Conservation (phyloP, 2,329 filamentous ascomycete species). For the Sarocladium brachiariae region DNA sequence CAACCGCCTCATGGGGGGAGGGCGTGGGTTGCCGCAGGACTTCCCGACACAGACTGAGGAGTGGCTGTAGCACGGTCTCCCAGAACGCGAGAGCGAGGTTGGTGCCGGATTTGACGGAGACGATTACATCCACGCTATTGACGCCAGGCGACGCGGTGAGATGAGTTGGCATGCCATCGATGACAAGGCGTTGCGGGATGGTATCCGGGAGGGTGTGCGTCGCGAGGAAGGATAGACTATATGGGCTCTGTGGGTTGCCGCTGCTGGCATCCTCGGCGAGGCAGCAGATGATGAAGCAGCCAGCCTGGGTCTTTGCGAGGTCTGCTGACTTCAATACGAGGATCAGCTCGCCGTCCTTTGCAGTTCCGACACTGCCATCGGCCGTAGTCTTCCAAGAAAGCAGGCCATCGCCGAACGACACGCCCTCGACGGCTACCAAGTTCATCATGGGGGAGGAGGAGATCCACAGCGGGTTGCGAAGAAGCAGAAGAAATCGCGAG, state of each 20-base stretch:
- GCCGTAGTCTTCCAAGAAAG: constrained; percentile 22
- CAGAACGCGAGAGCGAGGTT: constrained; percentile 51
- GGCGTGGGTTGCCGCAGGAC: not conserved
- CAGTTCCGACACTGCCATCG: constrained; percentile 17
- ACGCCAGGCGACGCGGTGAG: constrained; percentile 17
- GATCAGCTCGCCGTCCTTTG: constrained; percentile 15
- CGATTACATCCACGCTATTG: constrained; percentile 50
- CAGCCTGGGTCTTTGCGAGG: not conserved
- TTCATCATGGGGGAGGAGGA: not conserved
- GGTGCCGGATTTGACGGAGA: constrained; percentile 61
- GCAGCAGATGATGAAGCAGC: constrained; percentile 28
- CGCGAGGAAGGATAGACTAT: constrained; percentile 17
- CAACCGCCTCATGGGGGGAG: not conserved
- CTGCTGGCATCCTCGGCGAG: constrained; percentile 28
- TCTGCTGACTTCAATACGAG: constrained; percentile 17
- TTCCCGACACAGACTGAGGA: constrained; percentile 39
- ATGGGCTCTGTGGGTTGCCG: constrained; percentile 16
- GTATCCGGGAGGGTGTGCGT: constrained; percentile 28
- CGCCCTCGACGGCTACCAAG: constrained; percentile 7
- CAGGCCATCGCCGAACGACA: constrained; percentile 15
- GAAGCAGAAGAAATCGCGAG: too few species aligned
- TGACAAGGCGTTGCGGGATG: constrained; percentile 28
- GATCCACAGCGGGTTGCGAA: too few species aligned
- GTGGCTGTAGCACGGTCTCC: constrained; percentile 44
- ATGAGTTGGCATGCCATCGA: constrained; percentile 32